A percentile compares a stretch with the other conserved stretches of the same genome.
These are phyloP conservation scores for Takakia lepidozioides DNA, from an alignment of 225 moss, liverwort and hornwort genomes.

Conservation along the genomic window DNA sequence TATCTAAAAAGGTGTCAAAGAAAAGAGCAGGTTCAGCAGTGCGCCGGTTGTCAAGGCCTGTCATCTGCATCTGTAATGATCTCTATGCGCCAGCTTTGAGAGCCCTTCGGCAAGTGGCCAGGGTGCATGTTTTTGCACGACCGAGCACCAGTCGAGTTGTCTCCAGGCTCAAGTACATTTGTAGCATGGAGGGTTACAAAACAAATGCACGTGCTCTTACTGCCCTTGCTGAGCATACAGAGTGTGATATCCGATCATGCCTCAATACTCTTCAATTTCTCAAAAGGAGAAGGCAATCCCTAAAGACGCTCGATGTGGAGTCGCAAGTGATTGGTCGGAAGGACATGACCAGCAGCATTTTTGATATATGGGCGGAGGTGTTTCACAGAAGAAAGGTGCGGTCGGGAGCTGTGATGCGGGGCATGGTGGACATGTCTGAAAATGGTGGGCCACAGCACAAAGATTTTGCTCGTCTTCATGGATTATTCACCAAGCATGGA, in stretches of 20 bases:
- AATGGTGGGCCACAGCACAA: conserved; percentile 19
- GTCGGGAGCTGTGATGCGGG: conserved; percentile 29
- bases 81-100: conserved; percentile 90
- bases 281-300: conserved; percentile 74
- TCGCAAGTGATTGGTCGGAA: conserved; percentile 77
- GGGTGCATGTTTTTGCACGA: conserved; percentile 75
- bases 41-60: conserved; percentile 70
- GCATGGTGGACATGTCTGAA: conserved; percentile 12
- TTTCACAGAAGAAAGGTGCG: conserved; percentile 53
- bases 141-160: conserved; percentile 84
- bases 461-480: conserved; percentile 71
- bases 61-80: conserved; percentile 98
- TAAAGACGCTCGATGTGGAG: conserved; percentile 64
- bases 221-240: conserved; percentile 84
- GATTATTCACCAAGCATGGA: conserved; percentile 71
- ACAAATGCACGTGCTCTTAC: conserved; percentile 73
- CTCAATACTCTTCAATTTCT: conserved; percentile 93
- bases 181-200: conserved; percentile 66
- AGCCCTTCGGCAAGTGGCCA: conserved; percentile 87
- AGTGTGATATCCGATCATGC: conserved; percentile 93
- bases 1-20: conserved; percentile 27
- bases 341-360: conserved; percentile 80
- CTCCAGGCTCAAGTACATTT: conserved; percentile 83
- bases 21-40: conserved; percentile 42
- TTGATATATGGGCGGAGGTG: conserved; percentile 87